Evolutionary conservation across 345 rosid species (phyloP).

Genomic region (Hibiscus mutabilis): DNA sequence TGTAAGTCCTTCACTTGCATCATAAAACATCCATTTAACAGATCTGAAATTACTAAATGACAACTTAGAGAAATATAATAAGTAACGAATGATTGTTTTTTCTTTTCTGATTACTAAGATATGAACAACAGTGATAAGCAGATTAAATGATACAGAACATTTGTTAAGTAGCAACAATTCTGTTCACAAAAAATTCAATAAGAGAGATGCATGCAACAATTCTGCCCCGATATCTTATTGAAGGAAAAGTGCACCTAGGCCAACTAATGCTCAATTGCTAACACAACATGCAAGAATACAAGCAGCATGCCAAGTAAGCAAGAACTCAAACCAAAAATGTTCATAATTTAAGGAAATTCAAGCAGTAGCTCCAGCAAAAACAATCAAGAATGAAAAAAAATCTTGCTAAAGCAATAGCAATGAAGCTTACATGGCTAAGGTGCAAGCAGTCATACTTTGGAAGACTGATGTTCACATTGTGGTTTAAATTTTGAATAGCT

Average conservation of each 20-base stretch:
- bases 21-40: conserved; percentile 8
- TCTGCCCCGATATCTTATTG: background rate
- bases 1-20: conserved; percentile 70
- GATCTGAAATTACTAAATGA: background rate
- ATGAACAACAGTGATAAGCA: background rate
- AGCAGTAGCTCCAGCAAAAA: conserved; percentile 1
- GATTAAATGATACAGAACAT: background rate
- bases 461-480: conserved; percentile 72
- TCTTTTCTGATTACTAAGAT: background rate
- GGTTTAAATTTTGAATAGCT: conserved; percentile 87
- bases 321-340: background rate
- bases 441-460: conserved; percentile 92
- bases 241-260: background rate
- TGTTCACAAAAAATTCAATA: too few species aligned
- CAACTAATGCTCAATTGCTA: background rate
- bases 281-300: background rate
- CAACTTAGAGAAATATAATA: background rate
- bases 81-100: background rate
- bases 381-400: background rate
- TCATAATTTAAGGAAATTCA: background rate
- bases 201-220: background rate
- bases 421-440: conserved; percentile 56
- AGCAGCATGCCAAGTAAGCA: background rate
- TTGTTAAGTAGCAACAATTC: background rate
- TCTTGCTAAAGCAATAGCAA: conserved; percentile 11